These are phyloP conservation scores for Hirsutella minnesotensis DNA, from an alignment of 2,329 filamentous ascomycete genomes.

Conservation along the genomic window DNA sequence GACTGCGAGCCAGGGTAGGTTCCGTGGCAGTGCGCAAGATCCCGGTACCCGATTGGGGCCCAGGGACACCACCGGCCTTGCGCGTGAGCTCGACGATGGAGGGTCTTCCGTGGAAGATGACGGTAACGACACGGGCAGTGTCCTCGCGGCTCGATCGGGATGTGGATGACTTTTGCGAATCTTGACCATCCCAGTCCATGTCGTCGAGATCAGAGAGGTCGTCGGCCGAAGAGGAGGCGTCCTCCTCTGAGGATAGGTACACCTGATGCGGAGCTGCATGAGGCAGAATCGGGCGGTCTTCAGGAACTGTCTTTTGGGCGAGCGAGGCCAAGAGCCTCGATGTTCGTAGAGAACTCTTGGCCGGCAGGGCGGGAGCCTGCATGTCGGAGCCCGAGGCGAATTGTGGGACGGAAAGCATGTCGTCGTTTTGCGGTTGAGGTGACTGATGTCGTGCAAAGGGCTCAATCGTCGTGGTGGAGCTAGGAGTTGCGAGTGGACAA, in stretches of 20 bases:
- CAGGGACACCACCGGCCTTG: constrained; percentile 28
- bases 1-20: constrained; percentile 16
- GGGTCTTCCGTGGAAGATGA: constrained; percentile 48
- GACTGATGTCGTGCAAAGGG: background rate
- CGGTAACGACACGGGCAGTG: constrained; percentile 46
- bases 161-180: constrained; percentile 12
- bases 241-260: constrained; percentile 56
- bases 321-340: constrained; percentile 27
- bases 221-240: constrained; percentile 49
- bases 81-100: constrained; percentile 40
- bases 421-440: constrained; percentile 7
- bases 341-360: constrained; percentile 35
- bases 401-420: constrained; percentile 17
- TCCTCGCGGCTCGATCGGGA: constrained; percentile 36
- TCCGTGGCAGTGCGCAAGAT: constrained; percentile 20
- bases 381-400: constrained; percentile 7
- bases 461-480: background rate
- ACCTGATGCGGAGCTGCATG: constrained; percentile 41
- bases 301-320: constrained; percentile 16
- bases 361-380: constrained; percentile 33
- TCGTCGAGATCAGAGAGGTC: constrained; percentile 43
- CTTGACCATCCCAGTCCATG: constrained; percentile 31
- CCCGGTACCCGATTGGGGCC: constrained; percentile 10
- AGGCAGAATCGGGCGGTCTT: constrained; percentile 19
- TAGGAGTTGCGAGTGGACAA: background rate